phyloP scores from a whole-genome alignment of 2,329 filamentous ascomycete species.

The Stemphylium beticola region DNA sequence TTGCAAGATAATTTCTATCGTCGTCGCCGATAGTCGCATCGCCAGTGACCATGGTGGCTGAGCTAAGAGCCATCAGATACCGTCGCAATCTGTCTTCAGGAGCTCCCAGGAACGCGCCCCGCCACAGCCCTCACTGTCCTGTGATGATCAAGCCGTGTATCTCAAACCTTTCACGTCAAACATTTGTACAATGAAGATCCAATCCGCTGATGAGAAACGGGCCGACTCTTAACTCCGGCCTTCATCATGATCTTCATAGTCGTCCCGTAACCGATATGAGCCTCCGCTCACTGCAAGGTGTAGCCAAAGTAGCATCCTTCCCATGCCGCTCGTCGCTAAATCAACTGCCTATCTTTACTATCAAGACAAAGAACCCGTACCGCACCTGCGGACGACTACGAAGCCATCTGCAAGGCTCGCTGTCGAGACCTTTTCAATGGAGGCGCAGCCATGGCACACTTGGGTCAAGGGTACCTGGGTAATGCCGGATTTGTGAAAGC shows the following conservation, averaged over 20 bases:
- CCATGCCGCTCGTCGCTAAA: constrained; percentile 10
- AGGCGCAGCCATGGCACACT: background rate
- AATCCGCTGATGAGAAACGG: background rate
- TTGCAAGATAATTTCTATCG: constrained; percentile 6
- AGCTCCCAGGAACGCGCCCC: background rate
- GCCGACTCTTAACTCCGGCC: constrained; percentile 2
- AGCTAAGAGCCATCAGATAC: background rate
- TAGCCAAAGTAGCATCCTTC: constrained; percentile 19
- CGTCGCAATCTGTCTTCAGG: background rate
- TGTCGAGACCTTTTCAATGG: background rate
- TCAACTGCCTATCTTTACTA: constrained; percentile 1
- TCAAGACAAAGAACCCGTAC: background rate
- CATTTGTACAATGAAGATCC: background rate
- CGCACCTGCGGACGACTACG: background rate
- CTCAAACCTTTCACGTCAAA: constrained; percentile 5
- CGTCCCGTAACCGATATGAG: constrained; percentile 32
- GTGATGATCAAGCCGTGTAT: constrained; percentile 1
- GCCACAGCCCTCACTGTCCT: background rate
- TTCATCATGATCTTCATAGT: constrained; percentile 28
- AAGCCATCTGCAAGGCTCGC: background rate
- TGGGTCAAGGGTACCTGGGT: constrained; percentile 5
- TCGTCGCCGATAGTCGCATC: constrained; percentile 4
- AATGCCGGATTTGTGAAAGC: constrained; percentile 7
- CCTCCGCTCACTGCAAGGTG: constrained; percentile 8
- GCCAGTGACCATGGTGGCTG: background rate